A percentile compares a stretch with the other conserved stretches of the same genome.
phyloP scores from a whole-genome alignment of 345 rosid genomes.

The Physaria fendleri region DNA sequence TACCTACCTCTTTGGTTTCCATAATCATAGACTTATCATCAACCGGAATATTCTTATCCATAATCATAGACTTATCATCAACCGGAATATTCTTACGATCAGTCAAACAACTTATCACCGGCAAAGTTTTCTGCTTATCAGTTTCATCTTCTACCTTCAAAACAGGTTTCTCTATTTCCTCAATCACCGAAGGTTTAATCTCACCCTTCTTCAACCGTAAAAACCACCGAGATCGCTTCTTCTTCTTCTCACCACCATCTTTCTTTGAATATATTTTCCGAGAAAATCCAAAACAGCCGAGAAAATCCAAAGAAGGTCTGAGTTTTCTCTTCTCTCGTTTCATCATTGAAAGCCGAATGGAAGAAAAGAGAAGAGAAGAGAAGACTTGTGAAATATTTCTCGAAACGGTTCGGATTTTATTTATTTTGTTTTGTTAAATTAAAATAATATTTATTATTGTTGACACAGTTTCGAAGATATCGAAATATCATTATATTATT shows the following conservation, averaged over 20 bases:
- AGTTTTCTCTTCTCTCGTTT: slow-evolving; percentile 12
- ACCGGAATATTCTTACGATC: slow-evolving; percentile 20
- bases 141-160: background rate
- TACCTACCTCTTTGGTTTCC: slow-evolving; percentile 1
- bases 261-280: slow-evolving; percentile 17
- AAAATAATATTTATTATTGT: background rate
- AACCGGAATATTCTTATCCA: slow-evolving; percentile 19
- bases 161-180: slow-evolving; percentile 16
- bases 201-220: slow-evolving; percentile 31
- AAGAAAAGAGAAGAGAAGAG: slow-evolving; percentile 10
- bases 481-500: background rate
- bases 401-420: slow-evolving; percentile 29
- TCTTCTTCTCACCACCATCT: background rate
- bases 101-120: slow-evolving; percentile 20
- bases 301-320: slow-evolving; percentile 25
- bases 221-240: slow-evolving; percentile 15
- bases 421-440: background rate
- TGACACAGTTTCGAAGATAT: slow-evolving; percentile 14
- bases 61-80: slow-evolving; percentile 8
- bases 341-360: slow-evolving; percentile 29
- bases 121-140: slow-evolving; percentile 9
- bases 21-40: slow-evolving; percentile 8
- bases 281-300: slow-evolving; percentile 44
- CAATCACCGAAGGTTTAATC: slow-evolving; percentile 40
- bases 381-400: slow-evolving; percentile 30